These are phyloP conservation scores for Sporothrix sp. DNA, from an alignment of 2,329 filamentous ascomycete species.

Conservation along the genomic window DNA sequence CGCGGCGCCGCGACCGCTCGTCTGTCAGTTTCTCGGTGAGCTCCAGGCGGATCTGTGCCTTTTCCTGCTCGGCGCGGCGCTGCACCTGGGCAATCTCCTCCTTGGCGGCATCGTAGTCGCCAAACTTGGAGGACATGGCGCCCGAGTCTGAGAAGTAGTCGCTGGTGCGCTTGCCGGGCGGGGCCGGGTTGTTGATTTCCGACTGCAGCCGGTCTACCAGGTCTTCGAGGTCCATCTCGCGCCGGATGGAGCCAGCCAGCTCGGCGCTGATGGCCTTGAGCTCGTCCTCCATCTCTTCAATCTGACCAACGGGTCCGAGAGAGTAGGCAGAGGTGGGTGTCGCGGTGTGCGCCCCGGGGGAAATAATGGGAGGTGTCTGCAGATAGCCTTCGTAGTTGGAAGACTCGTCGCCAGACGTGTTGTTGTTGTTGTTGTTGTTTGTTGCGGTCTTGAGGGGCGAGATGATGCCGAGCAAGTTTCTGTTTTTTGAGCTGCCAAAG, in stretches of 20 bases:
- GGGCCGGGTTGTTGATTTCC: constrained; percentile 54
- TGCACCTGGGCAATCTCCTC: constrained; percentile 76
- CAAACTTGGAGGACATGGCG: constrained; percentile 65
- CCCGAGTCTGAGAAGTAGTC: constrained; percentile 98
- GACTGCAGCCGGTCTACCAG: constrained; percentile 77
- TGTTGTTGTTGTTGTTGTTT: constrained; percentile 12
- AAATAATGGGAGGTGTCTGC: constrained; percentile 33
- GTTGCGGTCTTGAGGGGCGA: constrained; percentile 5
- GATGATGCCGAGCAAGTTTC: constrained; percentile 8
- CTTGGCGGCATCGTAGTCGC: constrained; percentile 52
- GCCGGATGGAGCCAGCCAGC: constrained; percentile 81
- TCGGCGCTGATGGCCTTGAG: constrained; percentile 87
- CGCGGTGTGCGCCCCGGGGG: constrained; percentile 24
- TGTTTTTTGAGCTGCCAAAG: constrained; percentile 3
- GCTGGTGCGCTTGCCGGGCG: constrained; percentile 66
- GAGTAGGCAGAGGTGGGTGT: constrained; percentile 1
- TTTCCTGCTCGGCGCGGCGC: constrained; percentile 80
- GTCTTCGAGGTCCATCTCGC: constrained; percentile 95
- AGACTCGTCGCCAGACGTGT: constrained; percentile 33
- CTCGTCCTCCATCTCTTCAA: constrained; percentile 90
- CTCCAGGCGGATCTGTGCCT: constrained; percentile 75
- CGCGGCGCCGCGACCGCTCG: constrained; percentile 65
- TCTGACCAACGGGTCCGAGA: constrained; percentile 40
- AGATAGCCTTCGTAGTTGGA: constrained; percentile 42
- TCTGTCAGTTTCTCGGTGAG: constrained; percentile 80